Evolutionary conservation across 2,329 filamentous ascomycete species (phyloP), one percentile per base, ranked within the genome.

Genomic region (Curvularia sp.): DNA sequence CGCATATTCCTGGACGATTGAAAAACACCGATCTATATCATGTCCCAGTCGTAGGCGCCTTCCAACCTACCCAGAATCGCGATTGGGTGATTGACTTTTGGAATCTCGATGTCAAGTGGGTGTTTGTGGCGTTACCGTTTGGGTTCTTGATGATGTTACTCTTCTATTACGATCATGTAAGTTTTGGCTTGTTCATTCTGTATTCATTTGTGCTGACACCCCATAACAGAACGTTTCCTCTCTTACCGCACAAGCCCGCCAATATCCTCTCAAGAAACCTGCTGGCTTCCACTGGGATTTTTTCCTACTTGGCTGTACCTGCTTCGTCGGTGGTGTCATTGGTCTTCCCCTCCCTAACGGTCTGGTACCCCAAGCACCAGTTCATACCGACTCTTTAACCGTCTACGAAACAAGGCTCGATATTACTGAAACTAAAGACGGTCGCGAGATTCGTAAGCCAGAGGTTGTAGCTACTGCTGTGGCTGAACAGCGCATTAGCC

Each of bases 281-380:
- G 82, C 81, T 3, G 83, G 83, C 1, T 85, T 85, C 61, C 82
- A 85, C 66, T 85, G 83, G 83, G 83, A 85, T 69, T 84, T 85
- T 68, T 84, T 85, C 70, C 77, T 86, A 0, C 78, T 85, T 1
- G 83, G 83, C 3, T 82, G 78, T 65, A 84, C 82, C 6, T 84
- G 80, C 42, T 83, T 84, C 61, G 77, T 84, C 15, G 77, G 77
- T 9, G 82, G 82, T 5, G 78, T 85, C 30, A 76, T 84, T 6
- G 82, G 82, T 1, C 75, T 86, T 7, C 83, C 83, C 0, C 70
- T 85, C 41, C 83, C 83, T 1, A 85, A 85, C 49, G 83, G 83
- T 15, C 77, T 85, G 1, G 81, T 84, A 1, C 83, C 83, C 1
- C 82, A 84, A 63, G 84, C 83, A 12, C 83, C 83, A 1, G 82